Base-by-base conservation (phyloP, 179 eudicot genomes). In the Spinacia oleracea region DNA sequence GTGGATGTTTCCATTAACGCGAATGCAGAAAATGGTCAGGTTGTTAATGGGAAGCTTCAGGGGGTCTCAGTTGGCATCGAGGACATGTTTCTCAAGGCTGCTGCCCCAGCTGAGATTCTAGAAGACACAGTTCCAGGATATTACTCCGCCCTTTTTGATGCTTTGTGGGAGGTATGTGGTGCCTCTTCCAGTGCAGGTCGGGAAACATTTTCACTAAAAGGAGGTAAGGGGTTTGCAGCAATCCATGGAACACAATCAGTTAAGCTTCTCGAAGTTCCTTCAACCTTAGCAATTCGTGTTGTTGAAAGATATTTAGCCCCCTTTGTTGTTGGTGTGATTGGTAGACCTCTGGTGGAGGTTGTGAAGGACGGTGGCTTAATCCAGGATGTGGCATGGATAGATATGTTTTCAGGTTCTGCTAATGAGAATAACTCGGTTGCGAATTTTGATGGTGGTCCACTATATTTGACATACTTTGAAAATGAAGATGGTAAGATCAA, bases 111-210 rank as follows among this genome's bases (percentile, higher is more conserved):
- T 27, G 91, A 90, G 73, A 81, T 94, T 48, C 32, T 82, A 0
- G 84, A 70, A 63, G 90, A 84, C 59, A 81, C 74, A 55, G 65
- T 78, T 2, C 85, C 96, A 35, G 76, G 45, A 42, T 96, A 92
- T 85, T 83, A 87, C 77, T 59, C 87, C 0, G 84, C 86, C 65
- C 85, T 96, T 51, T 96, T 92, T 81, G 84, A 89, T 81, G 94
- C 99, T 74, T 83, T 96, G 75, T 96, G 99, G 99, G 99, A 96
- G 82, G 97, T 92, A 15, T 96, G 98, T 76, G 97, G 92, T 43
- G 66, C 91, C 60, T 83, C 96, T 68, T 85, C 94, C 66, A 89
- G 83, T 87, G 89, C 91, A 20, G 98, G 97, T 18, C 83, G 97
- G 65, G 99, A 96, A 86, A 83, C 85, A 66, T 96, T 96, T 77